Base-by-base conservation (phyloP, 768 basidiomycete species). In the Hygrocybe punicea region DNA sequence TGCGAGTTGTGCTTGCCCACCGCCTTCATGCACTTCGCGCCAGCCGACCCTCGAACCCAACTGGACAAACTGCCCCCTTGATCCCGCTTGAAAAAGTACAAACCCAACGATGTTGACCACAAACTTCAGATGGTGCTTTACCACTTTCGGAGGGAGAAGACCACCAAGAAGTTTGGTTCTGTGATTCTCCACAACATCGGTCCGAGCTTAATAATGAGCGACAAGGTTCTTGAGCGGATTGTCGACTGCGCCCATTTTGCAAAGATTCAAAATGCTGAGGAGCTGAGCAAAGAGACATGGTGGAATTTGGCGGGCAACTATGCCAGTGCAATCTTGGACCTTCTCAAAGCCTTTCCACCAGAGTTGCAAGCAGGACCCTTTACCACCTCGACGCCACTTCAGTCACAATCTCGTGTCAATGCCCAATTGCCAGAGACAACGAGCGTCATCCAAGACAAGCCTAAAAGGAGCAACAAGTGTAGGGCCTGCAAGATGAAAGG, bases 241-340 rank as follows among this genome's bases (percentile, higher is more conserved):
- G 36, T 39, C 36, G 36, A 39, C 36, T 60, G 55, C 23, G 48
- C 59, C 29, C 56, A 57, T 24, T 33, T 17, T n/a, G 11, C 19
- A 17, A 60, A 57, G 35, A 57, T 60, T 37, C 23, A 52, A 29
- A 57, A 47, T 33, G 16, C 23, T 3, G 55, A 60, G 45, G 55
- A 60, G 14, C 33, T 60, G n/a, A 17, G 14, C 14, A 47, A 44
- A 23, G 59, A 60, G 51, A 57, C 59, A 7, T 29, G 50, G 63
- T n/a, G 56, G 16, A 9, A 9, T 9, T 39, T 9, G 36, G n/a
- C 9, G 9, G 36, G 10, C 9, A n/a, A 39, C 10, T 9, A 39
- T n/a, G 36, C 36, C 9, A 39, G n/a, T 9, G 36, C 9, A 39
- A 39, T 39, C 36, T n/a, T 39, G 36, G 36, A 39, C 36, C 36